Evolutionary conservation across 2,329 filamentous ascomycete species (phyloP), one percentile per base, ranked within the genome.

Genomic region (Calonectria pseudoreteaudii): DNA sequence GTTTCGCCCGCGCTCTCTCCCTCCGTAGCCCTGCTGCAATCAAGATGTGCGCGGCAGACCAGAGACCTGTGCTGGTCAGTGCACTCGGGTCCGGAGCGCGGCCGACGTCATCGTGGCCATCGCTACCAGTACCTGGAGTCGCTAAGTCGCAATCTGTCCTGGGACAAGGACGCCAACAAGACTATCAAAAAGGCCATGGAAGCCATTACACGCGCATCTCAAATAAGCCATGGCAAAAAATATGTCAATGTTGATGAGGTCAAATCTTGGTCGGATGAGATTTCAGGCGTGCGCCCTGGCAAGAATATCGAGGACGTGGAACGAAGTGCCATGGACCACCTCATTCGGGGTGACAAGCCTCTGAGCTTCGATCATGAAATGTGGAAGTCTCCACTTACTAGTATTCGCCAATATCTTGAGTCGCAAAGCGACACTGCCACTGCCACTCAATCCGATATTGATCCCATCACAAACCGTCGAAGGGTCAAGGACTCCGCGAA

Each of bases 381-480:
- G 14, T 83, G 81, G 78, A 81, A 80, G 26, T 80, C 83, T 11
- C 81, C 83, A 0, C 70, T 84, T 20, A 78, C 81, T 7, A 83
- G 82, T 52, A 82, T 85, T 23, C 83, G 84, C 70, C 82, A 81
- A 41, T 82, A 83, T 68, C 77, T 86, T 8, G 73, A 78, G 5
- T 66, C 79, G 4, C 75, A 76, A 38, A 75, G 62, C 36, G 56
- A 66, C 36, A 62, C 79, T 3, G 76, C 80, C 4, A 80, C 80
- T 31, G 66, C 76, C 2, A 68, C 69, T 2, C 70, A 77, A 75
- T 23, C 66, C 70, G 23, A 73, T 71, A 91, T 92, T 53, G 90
- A 92, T 71, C 90, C 90, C 4, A 91, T 92, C 72, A 91, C 90
- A 20, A 92, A 92, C 74, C 87, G 89, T 41, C 90, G 87, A 73